Evolutionary conservation across 108 stramenopile species (phyloP), one percentile per base, ranked within the genome.

Genomic region (Mediolabrus comicus): DNA sequence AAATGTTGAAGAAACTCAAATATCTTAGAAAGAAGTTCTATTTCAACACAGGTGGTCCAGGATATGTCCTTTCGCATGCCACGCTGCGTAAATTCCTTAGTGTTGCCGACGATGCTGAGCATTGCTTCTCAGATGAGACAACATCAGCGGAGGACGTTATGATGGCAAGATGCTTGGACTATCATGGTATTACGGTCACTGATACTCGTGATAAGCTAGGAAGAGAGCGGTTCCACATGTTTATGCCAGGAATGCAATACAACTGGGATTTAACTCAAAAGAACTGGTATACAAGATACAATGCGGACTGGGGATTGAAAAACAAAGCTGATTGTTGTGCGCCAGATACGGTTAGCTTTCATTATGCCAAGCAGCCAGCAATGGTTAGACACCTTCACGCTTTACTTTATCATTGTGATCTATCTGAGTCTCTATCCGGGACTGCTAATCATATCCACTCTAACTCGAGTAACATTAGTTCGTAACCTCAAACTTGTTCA

Each of bases 301-400:
- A 86, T 62, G 58, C 68, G 52, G 86, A 87, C 72, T 95, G 87
- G 89, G 87, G 79, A n/a, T 46, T 87, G 28, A 70, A 81, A 36
- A 61, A 64, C 8, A 85, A 83, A 7, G 55, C 79, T 53, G 86
- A 88, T 46, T 95, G 92, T 65, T 97, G 92, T 83, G 91, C 92
- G 13, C 87, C 90, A 3, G 88, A 88, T 59, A 90, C 90, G 39
- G 87, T 97, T 7, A 91, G 90, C 34, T 97, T 95, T 81, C 96
- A 97, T 71, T 95, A 95, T 72, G 65, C 90, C 53, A 90, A 90
- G 31, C 84, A 90, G 69, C 81, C 87, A 22, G 81, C 87, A 66
- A 88, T 88, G 87, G 87, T 87, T 0, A 69, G 90, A 29, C 90
- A 91, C 71, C 53, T 91, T 29, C 77, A 83, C 51, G 72, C 80